These are phyloP conservation scores for Delitschia confertaspora DNA, from an alignment of 495 filamentous ascomycete species.

Conservation along the genomic window DNA sequence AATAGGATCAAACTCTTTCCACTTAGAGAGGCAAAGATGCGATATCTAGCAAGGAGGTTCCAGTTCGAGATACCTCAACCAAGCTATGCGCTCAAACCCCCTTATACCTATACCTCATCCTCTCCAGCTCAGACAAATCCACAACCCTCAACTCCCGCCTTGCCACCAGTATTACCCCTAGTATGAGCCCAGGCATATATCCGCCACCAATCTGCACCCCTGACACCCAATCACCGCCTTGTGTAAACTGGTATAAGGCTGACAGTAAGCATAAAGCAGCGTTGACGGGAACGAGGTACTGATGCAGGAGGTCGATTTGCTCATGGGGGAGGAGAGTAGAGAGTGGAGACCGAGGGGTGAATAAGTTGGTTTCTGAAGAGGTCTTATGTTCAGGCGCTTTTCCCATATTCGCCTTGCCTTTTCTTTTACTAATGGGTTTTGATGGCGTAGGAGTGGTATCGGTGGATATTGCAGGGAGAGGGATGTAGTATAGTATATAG, in stretches of 20 bases:
- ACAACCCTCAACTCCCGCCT: constrained; percentile 20
- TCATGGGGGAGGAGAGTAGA: background rate
- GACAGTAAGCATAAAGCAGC: constrained; percentile 1
- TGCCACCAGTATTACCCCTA: constrained; percentile 16
- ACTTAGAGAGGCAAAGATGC: too few relatives aligned
- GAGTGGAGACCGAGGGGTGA: background rate
- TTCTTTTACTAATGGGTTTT: background rate
- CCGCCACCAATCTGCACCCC: constrained; percentile 24
- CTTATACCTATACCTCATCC: constrained; percentile 20
- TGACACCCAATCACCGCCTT: constrained; percentile 10
- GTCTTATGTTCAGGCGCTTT: background rate
- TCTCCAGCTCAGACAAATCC: constrained; percentile 24
- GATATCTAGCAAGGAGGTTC: too few relatives aligned
- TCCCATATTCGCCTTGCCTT: constrained; percentile 6
- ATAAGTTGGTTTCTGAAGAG: too few relatives aligned
- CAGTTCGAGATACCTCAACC: too few relatives aligned
- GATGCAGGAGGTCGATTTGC: background rate
- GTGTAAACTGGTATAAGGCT: constrained; percentile 7
- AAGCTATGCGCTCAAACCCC: background rate
- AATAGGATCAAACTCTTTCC: too few relatives aligned
- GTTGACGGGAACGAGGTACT: constrained; percentile 11
- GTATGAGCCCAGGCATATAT: constrained; percentile 21
- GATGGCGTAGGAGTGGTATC: background rate
- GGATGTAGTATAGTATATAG: constrained; percentile 25
- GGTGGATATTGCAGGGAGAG: constrained; percentile 11